These are phyloP conservation scores for Xylaria grammica DNA, from an alignment of 495 filamentous ascomycete genomes.

Conservation along the genomic window DNA sequence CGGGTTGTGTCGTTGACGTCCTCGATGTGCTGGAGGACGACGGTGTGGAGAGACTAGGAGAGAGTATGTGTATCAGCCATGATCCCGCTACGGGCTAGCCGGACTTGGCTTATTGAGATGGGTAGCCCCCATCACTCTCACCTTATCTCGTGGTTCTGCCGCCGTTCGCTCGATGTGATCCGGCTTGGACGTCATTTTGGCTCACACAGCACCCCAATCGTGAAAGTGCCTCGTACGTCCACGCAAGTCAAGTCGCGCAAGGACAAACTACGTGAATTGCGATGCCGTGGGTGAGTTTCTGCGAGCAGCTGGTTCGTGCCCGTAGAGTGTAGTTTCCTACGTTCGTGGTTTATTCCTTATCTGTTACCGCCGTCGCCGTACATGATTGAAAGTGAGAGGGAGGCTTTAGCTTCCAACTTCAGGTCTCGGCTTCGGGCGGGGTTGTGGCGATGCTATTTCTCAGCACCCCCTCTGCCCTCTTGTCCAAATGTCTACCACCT, in stretches of 20 bases:
- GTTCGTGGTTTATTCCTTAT: not conserved
- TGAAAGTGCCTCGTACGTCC: not conserved
- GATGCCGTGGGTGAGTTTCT: too few species aligned
- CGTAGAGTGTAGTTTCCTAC: too few species aligned
- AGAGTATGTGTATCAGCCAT: not conserved
- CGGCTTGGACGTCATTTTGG: slow-evolving; percentile 18
- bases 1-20: slow-evolving; percentile 43
- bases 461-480: not conserved
- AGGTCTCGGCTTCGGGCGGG: not conserved
- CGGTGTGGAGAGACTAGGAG: slow-evolving; percentile 43
- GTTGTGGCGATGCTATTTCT: not conserved
- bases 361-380: too few species aligned
- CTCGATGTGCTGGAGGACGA: slow-evolving; percentile 41
- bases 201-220: not conserved
- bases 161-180: slow-evolving; percentile 70
- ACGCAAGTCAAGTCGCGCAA: not conserved
- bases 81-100: too few species aligned
- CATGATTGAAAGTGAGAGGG: not conserved
- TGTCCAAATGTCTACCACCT: too few species aligned
- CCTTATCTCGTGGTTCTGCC: slow-evolving; percentile 67
- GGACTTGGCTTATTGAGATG: too few species aligned
- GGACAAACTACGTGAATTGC: not conserved
- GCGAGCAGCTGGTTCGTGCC: too few species aligned
- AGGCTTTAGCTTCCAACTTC: too few species aligned
- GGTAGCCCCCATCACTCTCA: slow-evolving; percentile 31